phyloP scores from a whole-genome alignment of 768 basidiomycete genomes.

The Rubroboletus satanas region DNA sequence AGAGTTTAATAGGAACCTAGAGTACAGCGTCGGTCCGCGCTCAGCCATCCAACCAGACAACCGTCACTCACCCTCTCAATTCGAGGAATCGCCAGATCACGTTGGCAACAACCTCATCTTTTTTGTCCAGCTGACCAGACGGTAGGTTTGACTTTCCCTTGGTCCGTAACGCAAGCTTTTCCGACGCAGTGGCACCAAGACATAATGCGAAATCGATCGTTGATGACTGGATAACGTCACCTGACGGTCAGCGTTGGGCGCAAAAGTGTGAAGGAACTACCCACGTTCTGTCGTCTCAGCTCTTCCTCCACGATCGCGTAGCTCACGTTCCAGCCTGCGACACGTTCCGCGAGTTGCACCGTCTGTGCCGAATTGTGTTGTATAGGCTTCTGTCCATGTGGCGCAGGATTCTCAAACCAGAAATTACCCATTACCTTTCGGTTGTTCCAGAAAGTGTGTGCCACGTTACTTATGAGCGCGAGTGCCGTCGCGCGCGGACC shows the following conservation, averaged over 20 bases:
- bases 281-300: conserved; percentile 91
- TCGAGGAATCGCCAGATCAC: conserved; percentile 98
- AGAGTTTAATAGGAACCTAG: conserved; percentile 82
- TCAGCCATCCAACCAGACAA: conserved; percentile 2
- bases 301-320: conserved; percentile 89
- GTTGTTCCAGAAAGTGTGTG: conserved; percentile 77
- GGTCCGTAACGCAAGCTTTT: conserved; percentile 78
- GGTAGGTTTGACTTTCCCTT: conserved; percentile 54
- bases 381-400: conserved; percentile 52
- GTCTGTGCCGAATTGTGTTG: conserved; percentile 77
- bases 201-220: conserved; percentile 97
- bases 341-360: conserved; percentile 81
- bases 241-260: conserved; percentile 25
- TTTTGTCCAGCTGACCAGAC: conserved; percentile 74
- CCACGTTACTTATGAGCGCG: conserved; percentile 78
- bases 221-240: conserved; percentile 61
- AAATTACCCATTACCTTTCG: conserved; percentile 69
- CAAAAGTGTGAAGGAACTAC: conserved; percentile 31
- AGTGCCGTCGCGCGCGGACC: conserved; percentile 89
- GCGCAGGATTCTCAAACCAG: conserved; percentile 63
- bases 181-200: conserved; percentile 82
- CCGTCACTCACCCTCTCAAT: conserved; percentile 68
- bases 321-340: conserved; percentile 85
- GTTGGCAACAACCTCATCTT: conserved; percentile 97
- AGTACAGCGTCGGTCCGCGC: conserved; percentile 9